Base-by-base conservation (phyloP, 2,329 filamentous ascomycete species). In the Hortaea werneckii region DNA sequence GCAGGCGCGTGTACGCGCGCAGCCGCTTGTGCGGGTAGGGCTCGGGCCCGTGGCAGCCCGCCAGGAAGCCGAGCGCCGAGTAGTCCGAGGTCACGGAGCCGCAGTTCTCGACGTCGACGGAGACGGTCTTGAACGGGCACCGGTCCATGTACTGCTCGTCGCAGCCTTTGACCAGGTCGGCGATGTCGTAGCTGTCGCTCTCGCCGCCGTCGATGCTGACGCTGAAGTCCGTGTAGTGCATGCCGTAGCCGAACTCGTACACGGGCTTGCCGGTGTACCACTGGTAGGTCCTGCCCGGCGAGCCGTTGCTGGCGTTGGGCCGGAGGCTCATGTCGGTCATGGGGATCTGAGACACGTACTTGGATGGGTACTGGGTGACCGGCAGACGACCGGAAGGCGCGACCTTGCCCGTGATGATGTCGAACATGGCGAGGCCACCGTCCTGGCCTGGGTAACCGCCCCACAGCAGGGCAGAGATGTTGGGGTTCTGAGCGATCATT, bases 371-470 rank as follows among this genome's bases (percentile, higher is more conserved):
- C 56, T 77, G 70, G n/a, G 48, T 51, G 10, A 41, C 20, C 5
- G 52, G 48, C 27, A 54, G 40, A 9, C 41, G 30, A n/a, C 78
- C 6, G 75, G 50, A 77, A 2, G 75, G 75, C 0, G 73, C 65
- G 2, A 58, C 60, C 2, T 62, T 64, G 2, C 78, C 78, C 6
- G 67, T 72, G 29, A 81, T 54, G 44, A 80, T 65, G 47, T 79
- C 68, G 41, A 79, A 61, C 8, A 80, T 56, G 0, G 77, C 78
- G 6, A 63, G 60, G 2, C 78, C 78, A 9, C 78, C 78, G 37
- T 73, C 72, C 58, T 81, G 77, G 1, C 78, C 77, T 0, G 78
- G 78, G 46, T 78, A 80, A 0, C 77, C 75, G 0, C 66, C 74
- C 78, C 78, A 80, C 0, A 81, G 53, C 0, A 81, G 56, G 0